phyloP scores from a whole-genome alignment of 2,329 filamentous ascomycete species.

The Penicillium sp. region DNA sequence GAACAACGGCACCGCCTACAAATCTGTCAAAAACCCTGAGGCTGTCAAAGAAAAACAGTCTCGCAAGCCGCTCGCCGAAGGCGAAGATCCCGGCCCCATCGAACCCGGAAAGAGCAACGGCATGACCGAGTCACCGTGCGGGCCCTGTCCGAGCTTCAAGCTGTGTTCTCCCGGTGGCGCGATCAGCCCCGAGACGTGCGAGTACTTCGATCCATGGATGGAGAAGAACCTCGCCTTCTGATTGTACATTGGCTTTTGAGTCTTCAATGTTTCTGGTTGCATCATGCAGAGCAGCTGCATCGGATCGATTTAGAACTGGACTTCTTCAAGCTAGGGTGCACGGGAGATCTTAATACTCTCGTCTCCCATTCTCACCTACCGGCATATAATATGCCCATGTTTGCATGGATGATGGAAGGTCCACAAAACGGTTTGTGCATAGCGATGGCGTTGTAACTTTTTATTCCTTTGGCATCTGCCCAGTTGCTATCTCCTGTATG shows the following conservation, averaged over 20 bases:
- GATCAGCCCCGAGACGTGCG: constrained; percentile 82
- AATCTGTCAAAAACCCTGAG: constrained; percentile 40
- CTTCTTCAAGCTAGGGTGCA: not conserved
- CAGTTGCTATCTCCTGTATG: not conserved
- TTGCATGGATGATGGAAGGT: constrained; percentile 20
- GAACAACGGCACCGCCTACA: constrained; percentile 49
- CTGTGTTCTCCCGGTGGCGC: constrained; percentile 87
- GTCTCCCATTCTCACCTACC: not conserved
- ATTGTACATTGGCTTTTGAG: constrained; percentile 4
- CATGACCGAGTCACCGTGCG: constrained; percentile 84
- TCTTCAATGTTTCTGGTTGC: not conserved
- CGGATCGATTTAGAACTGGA: not conserved
- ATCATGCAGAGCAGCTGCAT: not conserved
- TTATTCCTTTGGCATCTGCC: constrained; percentile 1
- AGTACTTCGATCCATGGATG: constrained; percentile 87
- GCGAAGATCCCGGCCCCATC: constrained; percentile 33
- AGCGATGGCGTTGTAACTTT: constrained; percentile 36
- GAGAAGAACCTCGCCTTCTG: constrained; percentile 39
- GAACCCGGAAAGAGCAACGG: constrained; percentile 64
- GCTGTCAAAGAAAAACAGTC: constrained; percentile 33
- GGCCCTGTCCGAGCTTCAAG: constrained; percentile 86
- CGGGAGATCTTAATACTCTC: constrained; percentile 1
- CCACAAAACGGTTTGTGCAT: constrained; percentile 30
- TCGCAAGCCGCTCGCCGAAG: constrained; percentile 28
- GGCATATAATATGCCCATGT: constrained; percentile 14